Conservation (phyloP, 2,329 filamentous ascomycete genomes). For the Venturia oleaginea region DNA sequence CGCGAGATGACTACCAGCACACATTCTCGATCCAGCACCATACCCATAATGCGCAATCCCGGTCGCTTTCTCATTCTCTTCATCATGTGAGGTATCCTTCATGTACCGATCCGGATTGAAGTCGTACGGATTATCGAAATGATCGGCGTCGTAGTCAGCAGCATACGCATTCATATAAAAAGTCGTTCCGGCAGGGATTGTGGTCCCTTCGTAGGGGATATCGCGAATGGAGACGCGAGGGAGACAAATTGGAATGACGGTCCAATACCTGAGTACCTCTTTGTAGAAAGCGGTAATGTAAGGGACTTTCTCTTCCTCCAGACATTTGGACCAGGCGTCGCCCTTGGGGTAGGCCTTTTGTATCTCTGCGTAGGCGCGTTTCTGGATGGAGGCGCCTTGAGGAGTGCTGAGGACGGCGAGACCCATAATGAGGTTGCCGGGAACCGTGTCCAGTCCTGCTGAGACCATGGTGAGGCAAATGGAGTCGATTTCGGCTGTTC, state of each 20-base stretch:
- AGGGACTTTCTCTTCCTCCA: slow-evolving; percentile 64
- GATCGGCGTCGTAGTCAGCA: slow-evolving; percentile 60
- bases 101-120: slow-evolving; percentile 68
- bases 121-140: slow-evolving; percentile 53
- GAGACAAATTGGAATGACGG: slow-evolving; percentile 69
- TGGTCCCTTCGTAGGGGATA: slow-evolving; percentile 56
- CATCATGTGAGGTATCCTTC: slow-evolving; percentile 31
- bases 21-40: slow-evolving; percentile 35
- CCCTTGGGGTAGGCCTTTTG: slow-evolving; percentile 60
- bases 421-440: slow-evolving; percentile 70
- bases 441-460: slow-evolving; percentile 72
- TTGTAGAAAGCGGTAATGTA: slow-evolving; percentile 73
- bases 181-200: slow-evolving; percentile 65
- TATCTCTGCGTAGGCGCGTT: slow-evolving; percentile 61
- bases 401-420: slow-evolving; percentile 64
- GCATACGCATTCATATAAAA: slow-evolving; percentile 77
- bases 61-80: background rate
- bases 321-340: slow-evolving; percentile 67
- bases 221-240: slow-evolving; percentile 64
- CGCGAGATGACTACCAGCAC: slow-evolving; percentile 31
- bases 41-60: slow-evolving; percentile 42
- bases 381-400: slow-evolving; percentile 61
- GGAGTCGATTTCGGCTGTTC: slow-evolving; percentile 62
- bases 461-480: slow-evolving; percentile 78
- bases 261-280: slow-evolving; percentile 70